Evolutionary conservation across 768 basidiomycete species (phyloP).

Genomic region (Cystofilobasidium ferigula): DNA sequence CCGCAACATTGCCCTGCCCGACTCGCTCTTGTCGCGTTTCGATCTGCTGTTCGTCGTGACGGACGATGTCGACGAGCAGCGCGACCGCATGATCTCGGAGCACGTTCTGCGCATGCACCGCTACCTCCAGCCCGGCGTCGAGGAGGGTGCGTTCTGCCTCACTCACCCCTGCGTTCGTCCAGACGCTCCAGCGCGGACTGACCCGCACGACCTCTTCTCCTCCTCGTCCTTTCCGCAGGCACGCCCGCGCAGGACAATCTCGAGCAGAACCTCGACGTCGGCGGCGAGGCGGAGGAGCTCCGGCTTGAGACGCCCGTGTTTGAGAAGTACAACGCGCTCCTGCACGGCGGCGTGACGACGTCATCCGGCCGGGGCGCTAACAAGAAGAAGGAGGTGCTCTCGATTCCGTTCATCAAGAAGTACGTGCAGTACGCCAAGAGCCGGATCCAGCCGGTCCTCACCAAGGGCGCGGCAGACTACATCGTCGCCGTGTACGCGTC

Average conservation of each 20-base stretch:
- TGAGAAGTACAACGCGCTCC: conserved; percentile 89
- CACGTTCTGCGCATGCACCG: conserved; percentile 96
- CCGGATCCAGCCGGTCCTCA: conserved; percentile 69
- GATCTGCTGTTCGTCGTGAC: conserved; percentile 96
- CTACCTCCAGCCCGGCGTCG: conserved; percentile 87
- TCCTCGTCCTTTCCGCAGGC: conserved; percentile 29
- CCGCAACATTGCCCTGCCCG: conserved; percentile 94
- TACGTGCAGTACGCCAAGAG: conserved; percentile 96
- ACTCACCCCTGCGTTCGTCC: no score
- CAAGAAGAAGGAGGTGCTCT: conserved; percentile 67
- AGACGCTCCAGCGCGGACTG: not conserved
- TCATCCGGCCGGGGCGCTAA: conserved; percentile 38
- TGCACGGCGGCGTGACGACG: conserved; percentile 67
- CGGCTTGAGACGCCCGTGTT: conserved; percentile 63
- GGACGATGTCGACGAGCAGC: conserved; percentile 89
- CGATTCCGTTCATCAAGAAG: conserved; percentile 91
- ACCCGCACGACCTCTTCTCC: not conserved
- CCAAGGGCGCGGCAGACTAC: conserved; percentile 84
- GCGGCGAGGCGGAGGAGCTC: conserved; percentile 53
- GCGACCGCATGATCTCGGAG: conserved; percentile 89
- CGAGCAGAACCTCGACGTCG: conserved; percentile 75
- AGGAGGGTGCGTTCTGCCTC: conserved; percentile 57
- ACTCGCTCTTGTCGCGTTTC: conserved; percentile 95
- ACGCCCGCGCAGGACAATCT: conserved; percentile 77
- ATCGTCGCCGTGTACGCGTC: conserved; percentile 87